Evolutionary conservation across 306 rosid species (phyloP).

Genomic region (Notholithocarpus densiflorus): DNA sequence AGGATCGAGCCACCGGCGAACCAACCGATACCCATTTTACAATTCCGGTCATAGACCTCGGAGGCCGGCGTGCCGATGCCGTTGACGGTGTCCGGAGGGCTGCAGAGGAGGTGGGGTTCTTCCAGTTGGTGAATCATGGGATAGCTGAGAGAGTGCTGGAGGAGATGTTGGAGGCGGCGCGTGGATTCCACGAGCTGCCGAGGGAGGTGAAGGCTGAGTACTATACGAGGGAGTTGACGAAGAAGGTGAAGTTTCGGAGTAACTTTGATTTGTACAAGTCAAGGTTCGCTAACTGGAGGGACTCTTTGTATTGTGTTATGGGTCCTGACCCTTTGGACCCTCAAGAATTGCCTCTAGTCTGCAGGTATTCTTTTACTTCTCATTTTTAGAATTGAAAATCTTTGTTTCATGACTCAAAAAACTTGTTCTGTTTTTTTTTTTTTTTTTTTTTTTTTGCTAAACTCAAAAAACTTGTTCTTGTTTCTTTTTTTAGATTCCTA

Average conservation of each 20-base stretch:
- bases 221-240: constrained; percentile 27
- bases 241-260: constrained; percentile 38
- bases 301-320: constrained; percentile 40
- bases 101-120: constrained; percentile 38
- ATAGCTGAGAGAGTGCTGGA: constrained; percentile 23
- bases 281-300: constrained; percentile 47
- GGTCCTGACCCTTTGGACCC: constrained; percentile 26
- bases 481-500: too few relatives aligned
- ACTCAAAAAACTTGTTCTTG: too few relatives aligned
- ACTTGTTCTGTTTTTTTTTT: too few relatives aligned
- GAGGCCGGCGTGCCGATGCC: neutral
- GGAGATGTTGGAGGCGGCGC: constrained; percentile 31
- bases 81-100: constrained; percentile 30
- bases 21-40: constrained; percentile 1
- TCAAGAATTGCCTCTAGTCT: constrained; percentile 28
- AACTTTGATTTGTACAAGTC: constrained; percentile 47
- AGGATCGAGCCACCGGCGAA: neutral
- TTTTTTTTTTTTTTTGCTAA: too few relatives aligned
- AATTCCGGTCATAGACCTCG: constrained; percentile 36
- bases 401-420: too few relatives aligned
- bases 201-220: constrained; percentile 37
- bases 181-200: constrained; percentile 44
- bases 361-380: constrained; percentile 28
- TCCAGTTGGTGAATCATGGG: constrained; percentile 52
- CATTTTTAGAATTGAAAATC: too few relatives aligned